Base-by-base conservation (phyloP, 306 rosid species). In the Elaeagnus macrophylla region DNA sequence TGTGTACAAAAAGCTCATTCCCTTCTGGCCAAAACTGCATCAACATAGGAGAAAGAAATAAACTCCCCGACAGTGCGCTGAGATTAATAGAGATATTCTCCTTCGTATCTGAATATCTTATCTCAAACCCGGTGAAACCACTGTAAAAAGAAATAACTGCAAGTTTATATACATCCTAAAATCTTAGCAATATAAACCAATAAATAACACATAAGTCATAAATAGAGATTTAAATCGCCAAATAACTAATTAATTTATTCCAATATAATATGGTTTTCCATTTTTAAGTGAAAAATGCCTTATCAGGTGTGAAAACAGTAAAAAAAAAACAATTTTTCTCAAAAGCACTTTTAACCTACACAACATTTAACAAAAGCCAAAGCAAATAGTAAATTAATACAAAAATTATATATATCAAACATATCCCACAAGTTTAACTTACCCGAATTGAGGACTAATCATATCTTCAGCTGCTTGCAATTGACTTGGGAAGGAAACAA, bases 381-480 rank as follows among this genome's bases (percentile, higher is more conserved):
- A n/a, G n/a, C n/a, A 3, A 42, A 69, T 14, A 6, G 17, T 40
- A 9, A 9, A 1, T 1, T 7, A 1, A 40, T 7, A 43, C 13
- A 43, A 43, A 43, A 10, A 12, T 43, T 5, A 43, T 43, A 14
- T 10, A 43, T 43, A 43, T 43, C 47, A 43, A 12, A 9, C 18
- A 45, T 45, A 48, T 56, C 59, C 46, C 45, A 11, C 1, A 38
- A 48, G 50, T 42, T 36, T 12, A 44, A 15, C 72, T 53, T 64
- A 88, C 95, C 97, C 95, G 38, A 82, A 84, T 63, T 65, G 84
- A 25, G 97, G 97, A 53, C 77, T 78, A 51, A 84, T 59, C 67
- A 72, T 57, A 66, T 84, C 91, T 78, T 88, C 97, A 45, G 83
- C 78, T 70, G 91, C 94, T 54, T 78, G 86, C 32, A 88, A 64